These are phyloP conservation scores for Gaertneriomyces sp. DNA, from an alignment of 192 early-diverging fungal species.

Conservation along the genomic window DNA sequence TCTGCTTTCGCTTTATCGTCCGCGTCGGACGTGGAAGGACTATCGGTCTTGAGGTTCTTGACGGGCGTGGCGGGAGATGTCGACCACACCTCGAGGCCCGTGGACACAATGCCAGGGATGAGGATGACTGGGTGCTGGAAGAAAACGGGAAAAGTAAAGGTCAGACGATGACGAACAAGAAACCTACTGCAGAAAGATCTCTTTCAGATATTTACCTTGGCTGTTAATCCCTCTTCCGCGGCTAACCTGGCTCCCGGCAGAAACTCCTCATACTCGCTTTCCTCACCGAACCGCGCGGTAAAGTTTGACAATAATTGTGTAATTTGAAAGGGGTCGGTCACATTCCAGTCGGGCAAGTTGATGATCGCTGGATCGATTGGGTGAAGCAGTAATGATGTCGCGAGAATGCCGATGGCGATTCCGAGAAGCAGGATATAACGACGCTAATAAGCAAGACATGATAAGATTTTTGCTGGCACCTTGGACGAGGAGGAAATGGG, in stretches of 20 bases:
- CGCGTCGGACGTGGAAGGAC: neutral
- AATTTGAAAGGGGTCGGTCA: too few species aligned
- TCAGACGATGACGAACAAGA: too few species aligned
- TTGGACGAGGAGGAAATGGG: too few species aligned
- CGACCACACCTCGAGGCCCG: constrained; percentile 87
- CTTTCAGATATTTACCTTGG: constrained; percentile 9
- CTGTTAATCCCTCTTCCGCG: constrained; percentile 16
- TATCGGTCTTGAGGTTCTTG: neutral
- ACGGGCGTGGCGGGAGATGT: neutral
- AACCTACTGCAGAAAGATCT: too few species aligned
- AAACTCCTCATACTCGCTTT: constrained; percentile 20
- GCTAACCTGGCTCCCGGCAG: constrained; percentile 27
- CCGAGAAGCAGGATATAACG: too few species aligned
- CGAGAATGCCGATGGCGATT: too few species aligned
- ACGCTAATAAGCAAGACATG: too few species aligned
- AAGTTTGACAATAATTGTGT: neutral
- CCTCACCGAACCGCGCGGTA: neutral
- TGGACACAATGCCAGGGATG: constrained; percentile 85
- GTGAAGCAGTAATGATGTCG: too few species aligned
- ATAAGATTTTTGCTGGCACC: too few species aligned
- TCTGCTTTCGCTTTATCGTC: constrained; percentile 4
- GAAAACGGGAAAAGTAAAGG: neutral
- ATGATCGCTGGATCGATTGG: too few species aligned
- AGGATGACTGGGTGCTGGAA: constrained; percentile 63
- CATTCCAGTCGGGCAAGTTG: too few species aligned